phyloP scores from a whole-genome alignment of 768 basidiomycete genomes.

The Trametes villosa region DNA sequence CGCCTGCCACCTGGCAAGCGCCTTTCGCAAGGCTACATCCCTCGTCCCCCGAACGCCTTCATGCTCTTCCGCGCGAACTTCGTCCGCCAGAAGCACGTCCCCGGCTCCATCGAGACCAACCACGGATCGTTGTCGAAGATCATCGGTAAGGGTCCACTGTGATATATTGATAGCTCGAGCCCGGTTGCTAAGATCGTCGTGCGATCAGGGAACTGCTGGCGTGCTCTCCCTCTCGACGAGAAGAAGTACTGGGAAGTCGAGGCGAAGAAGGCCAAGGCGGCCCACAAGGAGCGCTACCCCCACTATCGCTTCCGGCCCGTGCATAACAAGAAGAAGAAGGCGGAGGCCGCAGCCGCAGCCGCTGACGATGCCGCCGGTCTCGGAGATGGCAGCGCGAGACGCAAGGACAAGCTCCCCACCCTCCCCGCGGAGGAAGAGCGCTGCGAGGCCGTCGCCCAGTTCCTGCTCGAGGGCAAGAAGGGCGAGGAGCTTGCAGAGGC shows the following conservation, averaged over 20 bases:
- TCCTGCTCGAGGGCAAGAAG: slow-evolving; percentile 71
- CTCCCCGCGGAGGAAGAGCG: slow-evolving; percentile 37
- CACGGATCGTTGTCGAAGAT: slow-evolving; percentile 55
- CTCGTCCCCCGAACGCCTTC: slow-evolving; percentile 86
- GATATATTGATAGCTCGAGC: too few relatives aligned
- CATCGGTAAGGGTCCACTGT: slow-evolving; percentile 30
- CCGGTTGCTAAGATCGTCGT: background rate
- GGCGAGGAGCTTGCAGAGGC: slow-evolving; percentile 69
- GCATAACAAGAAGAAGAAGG: slow-evolving; percentile 51
- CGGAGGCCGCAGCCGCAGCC: slow-evolving; percentile 14
- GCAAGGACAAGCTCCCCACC: slow-evolving; percentile 35
- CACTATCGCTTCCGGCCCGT: slow-evolving; percentile 57
- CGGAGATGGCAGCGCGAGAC: slow-evolving; percentile 26
- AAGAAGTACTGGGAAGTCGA: slow-evolving; percentile 73
- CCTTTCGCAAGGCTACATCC: slow-evolving; percentile 67
- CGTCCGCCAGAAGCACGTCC: slow-evolving; percentile 50
- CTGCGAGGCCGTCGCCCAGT: slow-evolving; percentile 59
- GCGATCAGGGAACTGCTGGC: slow-evolving; percentile 57
- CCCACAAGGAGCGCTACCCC: slow-evolving; percentile 70
- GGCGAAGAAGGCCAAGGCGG: slow-evolving; percentile 75
- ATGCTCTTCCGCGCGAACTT: slow-evolving; percentile 81
- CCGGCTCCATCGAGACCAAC: slow-evolving; percentile 54
- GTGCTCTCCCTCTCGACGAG: slow-evolving; percentile 68
- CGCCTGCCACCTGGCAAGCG: slow-evolving; percentile 66
- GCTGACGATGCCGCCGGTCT: slow-evolving; percentile 6